Conservation (phyloP, 768 basidiomycete genomes). For the Termitomyces titanicus region DNA sequence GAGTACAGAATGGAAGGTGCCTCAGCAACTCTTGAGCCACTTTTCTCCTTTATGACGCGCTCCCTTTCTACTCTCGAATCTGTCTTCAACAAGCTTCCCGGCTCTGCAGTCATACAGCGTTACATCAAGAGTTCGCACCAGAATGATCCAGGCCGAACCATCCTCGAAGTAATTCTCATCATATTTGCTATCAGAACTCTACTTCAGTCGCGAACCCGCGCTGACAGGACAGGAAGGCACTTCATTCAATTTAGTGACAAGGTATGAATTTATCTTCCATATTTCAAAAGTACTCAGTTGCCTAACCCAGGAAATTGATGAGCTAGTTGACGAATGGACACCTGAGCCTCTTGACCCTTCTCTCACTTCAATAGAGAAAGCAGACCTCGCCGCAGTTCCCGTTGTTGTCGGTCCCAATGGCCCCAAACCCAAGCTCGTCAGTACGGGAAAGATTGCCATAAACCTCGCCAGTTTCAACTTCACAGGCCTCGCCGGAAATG, state of each 20-base stretch:
- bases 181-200: constrained; percentile 88
- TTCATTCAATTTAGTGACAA: constrained; percentile 91
- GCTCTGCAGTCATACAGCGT: constrained; percentile 79
- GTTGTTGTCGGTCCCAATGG: constrained; percentile 78
- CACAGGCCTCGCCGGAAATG: constrained; percentile 84
- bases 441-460: constrained; percentile 66
- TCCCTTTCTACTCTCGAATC: constrained; percentile 56
- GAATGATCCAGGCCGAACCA: constrained; percentile 90
- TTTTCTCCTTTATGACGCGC: constrained; percentile 65
- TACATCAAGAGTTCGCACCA: constrained; percentile 95
- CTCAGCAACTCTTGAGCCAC: constrained; percentile 36
- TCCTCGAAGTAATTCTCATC: constrained; percentile 86
- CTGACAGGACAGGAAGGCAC: constrained; percentile 79
- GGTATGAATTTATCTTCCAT: constrained; percentile 39
- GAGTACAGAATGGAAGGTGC: constrained; percentile 25
- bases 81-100: constrained; percentile 73
- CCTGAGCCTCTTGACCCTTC: constrained; percentile 80
- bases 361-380: constrained; percentile 52
- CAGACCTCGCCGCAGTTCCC: constrained; percentile 73
- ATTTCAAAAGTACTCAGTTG: background rate
- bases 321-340: constrained; percentile 92
- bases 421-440: constrained; percentile 75
- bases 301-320: constrained; percentile 82
- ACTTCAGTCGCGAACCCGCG: constrained; percentile 85
- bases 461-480: constrained; percentile 94